Percentiles rank a stretch among this genome's conserved stretches.
Evolutionary conservation across 1,284 basidiomycete genomes (phyloP).

Genomic region (Mycosarcoma mackinlayi): DNA sequence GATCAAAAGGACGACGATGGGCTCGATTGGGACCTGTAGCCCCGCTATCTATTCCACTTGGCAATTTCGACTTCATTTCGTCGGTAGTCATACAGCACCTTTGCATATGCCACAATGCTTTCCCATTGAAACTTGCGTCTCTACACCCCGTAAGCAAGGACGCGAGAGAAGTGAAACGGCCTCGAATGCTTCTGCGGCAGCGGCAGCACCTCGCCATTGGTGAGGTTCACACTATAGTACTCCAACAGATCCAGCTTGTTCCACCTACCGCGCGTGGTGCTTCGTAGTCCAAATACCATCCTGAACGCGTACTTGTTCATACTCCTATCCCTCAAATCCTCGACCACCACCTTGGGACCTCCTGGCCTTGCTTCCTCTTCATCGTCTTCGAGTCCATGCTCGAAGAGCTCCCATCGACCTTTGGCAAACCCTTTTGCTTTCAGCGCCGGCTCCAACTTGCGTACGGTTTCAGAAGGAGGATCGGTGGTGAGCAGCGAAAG

Average conservation of each 20-base stretch:
- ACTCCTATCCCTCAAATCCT: constrained; percentile 59
- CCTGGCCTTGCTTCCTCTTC: constrained; percentile 35
- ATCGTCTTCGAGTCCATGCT: constrained; percentile 49
- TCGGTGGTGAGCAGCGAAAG: constrained; percentile 88
- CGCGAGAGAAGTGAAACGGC: constrained; percentile 90
- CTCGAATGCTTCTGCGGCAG: constrained; percentile 83
- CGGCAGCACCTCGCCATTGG: constrained; percentile 79
- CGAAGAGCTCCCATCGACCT: constrained; percentile 70
- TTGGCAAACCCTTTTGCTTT: constrained; percentile 77
- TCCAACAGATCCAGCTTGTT: constrained; percentile 82
- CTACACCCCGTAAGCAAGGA: constrained; percentile 59
- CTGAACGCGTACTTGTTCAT: constrained; percentile 80
- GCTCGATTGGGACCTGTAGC: constrained; percentile 42
- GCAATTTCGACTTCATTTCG: too few species aligned
- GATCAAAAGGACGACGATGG: constrained; percentile 42
- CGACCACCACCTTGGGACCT: constrained; percentile 58
- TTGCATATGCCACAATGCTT: too few species aligned
- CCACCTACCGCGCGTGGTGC: constrained; percentile 77
- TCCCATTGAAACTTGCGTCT: too few species aligned
- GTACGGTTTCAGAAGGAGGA: constrained; percentile 80
- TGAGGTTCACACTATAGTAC: constrained; percentile 74
- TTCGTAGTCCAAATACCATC: constrained; percentile 83
- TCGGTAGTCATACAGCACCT: not conserved
- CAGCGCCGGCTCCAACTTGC: constrained; percentile 78
- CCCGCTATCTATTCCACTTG: too few species aligned